Conservation (phyloP, 495 filamentous ascomycete species). For the Achaetomiella virescens region DNA sequence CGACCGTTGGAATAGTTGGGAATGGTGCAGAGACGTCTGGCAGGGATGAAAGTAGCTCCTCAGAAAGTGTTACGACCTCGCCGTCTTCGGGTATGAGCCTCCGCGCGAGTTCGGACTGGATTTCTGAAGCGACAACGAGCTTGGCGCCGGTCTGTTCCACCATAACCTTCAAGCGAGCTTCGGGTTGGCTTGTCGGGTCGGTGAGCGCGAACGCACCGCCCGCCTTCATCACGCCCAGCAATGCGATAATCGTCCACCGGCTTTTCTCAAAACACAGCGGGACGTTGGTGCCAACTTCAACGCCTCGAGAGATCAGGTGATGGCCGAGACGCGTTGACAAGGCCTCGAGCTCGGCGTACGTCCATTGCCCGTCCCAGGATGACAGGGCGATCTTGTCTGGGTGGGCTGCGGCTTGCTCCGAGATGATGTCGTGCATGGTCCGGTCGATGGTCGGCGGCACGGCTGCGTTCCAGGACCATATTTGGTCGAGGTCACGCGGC, state of each 20-base stretch:
- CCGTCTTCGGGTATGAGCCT: slow-evolving; percentile 24
- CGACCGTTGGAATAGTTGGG: slow-evolving; percentile 21
- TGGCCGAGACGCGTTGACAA: slow-evolving; percentile 46
- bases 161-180: slow-evolving; percentile 47
- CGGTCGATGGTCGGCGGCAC: slow-evolving; percentile 28
- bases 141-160: slow-evolving; percentile 44
- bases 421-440: no score
- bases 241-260: slow-evolving; percentile 44
- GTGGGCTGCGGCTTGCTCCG: no score
- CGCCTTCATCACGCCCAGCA: slow-evolving; percentile 50
- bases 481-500: slow-evolving; percentile 24
- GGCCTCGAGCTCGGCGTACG: slow-evolving; percentile 48
- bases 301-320: slow-evolving; percentile 34
- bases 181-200: slow-evolving; percentile 36
- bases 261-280: slow-evolving; percentile 54
- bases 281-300: slow-evolving; percentile 41
- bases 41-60: slow-evolving; percentile 4
- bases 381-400: slow-evolving; percentile 31
- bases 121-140: slow-evolving; percentile 49
- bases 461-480: slow-evolving; percentile 41
- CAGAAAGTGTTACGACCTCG: slow-evolving; percentile 20
- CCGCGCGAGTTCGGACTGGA: slow-evolving; percentile 26
- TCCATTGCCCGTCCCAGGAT: slow-evolving; percentile 56
- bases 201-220: slow-evolving; percentile 41
- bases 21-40: slow-evolving; percentile 1